Evolutionary conservation across 768 basidiomycete genomes (phyloP).

Genomic region (Tricholomella constricta): DNA sequence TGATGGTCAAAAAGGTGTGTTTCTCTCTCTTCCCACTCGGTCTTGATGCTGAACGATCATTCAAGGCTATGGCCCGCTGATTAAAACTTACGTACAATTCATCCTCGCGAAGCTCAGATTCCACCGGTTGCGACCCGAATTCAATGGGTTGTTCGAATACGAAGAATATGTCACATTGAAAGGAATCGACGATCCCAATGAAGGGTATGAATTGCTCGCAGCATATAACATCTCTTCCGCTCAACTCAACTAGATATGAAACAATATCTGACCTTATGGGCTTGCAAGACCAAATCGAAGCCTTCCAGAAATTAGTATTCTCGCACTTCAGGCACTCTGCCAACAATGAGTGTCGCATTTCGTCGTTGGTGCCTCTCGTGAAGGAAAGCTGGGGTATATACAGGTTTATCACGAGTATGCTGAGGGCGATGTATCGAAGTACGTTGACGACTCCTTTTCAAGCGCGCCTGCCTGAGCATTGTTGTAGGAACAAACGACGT

Average conservation of each 20-base stretch:
- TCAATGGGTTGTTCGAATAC: slow-evolving; percentile 98
- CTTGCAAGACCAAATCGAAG: slow-evolving; percentile 97
- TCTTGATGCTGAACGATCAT: slow-evolving; percentile 6
- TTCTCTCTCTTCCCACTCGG: not conserved
- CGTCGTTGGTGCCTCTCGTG: slow-evolving; percentile 91
- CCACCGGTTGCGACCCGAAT: slow-evolving; percentile 93
- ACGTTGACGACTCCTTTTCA: slow-evolving; percentile 20
- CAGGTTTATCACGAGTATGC: slow-evolving; percentile 98
- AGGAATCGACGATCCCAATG: slow-evolving; percentile 98
- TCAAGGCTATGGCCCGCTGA: slow-evolving; percentile 88
- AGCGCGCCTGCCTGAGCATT: slow-evolving; percentile 9
- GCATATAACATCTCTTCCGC: slow-evolving; percentile 7
- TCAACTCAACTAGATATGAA: slow-evolving; percentile 70
- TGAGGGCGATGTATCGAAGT: slow-evolving; percentile 96
- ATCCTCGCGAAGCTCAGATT: slow-evolving; percentile 94
- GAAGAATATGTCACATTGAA: slow-evolving; percentile 98
- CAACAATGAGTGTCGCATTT: slow-evolving; percentile 98
- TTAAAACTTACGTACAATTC: slow-evolving; percentile 95
- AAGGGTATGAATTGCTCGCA: slow-evolving; percentile 68
- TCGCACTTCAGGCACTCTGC: slow-evolving; percentile 88
- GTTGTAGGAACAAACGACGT: slow-evolving; percentile 79
- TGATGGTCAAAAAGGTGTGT: slow-evolving; percentile 74
- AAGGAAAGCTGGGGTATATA: slow-evolving; percentile 99
- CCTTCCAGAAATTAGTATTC: slow-evolving; percentile 97
- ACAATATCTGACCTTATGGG: slow-evolving; percentile 98